These are phyloP conservation scores for Rhizopogon rudus DNA, from an alignment of 768 basidiomycete genomes.

Conservation along the genomic window DNA sequence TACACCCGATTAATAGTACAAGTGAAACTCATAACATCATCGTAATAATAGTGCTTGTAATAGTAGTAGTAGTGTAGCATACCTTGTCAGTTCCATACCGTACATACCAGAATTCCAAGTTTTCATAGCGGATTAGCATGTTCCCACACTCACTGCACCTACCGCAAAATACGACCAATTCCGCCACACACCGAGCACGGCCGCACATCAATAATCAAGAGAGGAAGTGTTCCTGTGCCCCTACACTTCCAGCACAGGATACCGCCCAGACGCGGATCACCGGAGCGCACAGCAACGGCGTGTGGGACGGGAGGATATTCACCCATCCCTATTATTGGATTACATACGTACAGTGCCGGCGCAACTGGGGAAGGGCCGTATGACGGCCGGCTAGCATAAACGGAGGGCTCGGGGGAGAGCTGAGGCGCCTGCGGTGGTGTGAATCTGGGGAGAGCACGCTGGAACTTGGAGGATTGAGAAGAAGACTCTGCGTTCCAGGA, in stretches of 20 bases:
- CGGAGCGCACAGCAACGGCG: conserved; percentile 46
- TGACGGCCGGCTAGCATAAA: neutral
- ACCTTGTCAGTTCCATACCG: neutral
- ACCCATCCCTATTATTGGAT: conserved; percentile 13
- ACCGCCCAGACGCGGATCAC: conserved; percentile 71
- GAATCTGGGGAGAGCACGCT: conserved; percentile 23
- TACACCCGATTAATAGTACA: neutral
- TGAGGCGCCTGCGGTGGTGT: conserved; percentile 16
- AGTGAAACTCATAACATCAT: neutral
- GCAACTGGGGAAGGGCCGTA: neutral
- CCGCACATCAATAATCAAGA: conserved; percentile 50
- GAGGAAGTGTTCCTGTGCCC: conserved; percentile 48
- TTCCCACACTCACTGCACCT: neutral
- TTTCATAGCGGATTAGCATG: neutral
- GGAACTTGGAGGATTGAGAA: conserved; percentile 18
- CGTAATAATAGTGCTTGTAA: no score
- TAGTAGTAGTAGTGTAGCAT: neutral
- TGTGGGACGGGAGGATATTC: conserved; percentile 31
- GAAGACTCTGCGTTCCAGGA: conserved; percentile 28
- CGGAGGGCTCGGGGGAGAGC: neutral
- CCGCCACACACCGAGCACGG: conserved; percentile 60
- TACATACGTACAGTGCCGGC: conserved; percentile 15
- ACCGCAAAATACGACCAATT: conserved; percentile 49
- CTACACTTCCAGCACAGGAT: conserved; percentile 58
- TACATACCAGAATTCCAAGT: neutral